A percentile compares a stretch with the other conserved stretches of the same genome.
These are phyloP conservation scores for Silene vulgaris DNA, from an alignment of 179 eudicot genomes.

Conservation along the genomic window DNA sequence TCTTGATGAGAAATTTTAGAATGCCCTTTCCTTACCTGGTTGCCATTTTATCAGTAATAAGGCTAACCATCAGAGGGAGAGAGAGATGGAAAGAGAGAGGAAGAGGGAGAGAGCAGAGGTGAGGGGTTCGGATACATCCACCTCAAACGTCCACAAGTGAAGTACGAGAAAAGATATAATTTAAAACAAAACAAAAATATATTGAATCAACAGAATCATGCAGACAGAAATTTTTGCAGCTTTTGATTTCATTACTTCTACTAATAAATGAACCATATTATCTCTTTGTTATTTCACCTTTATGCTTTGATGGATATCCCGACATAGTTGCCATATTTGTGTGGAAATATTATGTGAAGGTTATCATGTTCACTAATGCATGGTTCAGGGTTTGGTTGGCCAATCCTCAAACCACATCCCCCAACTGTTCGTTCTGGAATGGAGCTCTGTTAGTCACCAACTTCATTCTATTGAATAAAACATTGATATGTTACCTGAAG, in stretches of 20 bases:
- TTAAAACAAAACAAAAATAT: conserved; percentile 1
- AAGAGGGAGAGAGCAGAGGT: neutral
- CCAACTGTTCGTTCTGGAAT: no score
- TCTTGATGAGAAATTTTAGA: conserved; percentile 74
- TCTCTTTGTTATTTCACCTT: neutral
- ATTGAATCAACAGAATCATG: neutral
- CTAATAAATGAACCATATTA: neutral
- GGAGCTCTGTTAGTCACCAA: no score
- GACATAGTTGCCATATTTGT: neutral
- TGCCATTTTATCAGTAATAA: conserved; percentile 19
- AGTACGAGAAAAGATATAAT: neutral
- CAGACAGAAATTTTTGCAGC: neutral
- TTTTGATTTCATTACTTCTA: neutral
- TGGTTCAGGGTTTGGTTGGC: no score
- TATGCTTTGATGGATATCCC: neutral
- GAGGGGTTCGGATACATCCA: neutral
- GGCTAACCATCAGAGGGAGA: neutral
- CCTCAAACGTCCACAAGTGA: neutral
- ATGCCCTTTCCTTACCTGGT: conserved; percentile 89
- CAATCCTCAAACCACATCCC: no score
- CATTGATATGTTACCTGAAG: no score
- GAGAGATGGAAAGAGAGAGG: neutral
- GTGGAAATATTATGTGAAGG: neutral
- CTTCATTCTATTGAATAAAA: no score
- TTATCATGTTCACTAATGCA: no score